Conservation (phyloP, 139 green algal species). For the Coelastrella sp. region DNA sequence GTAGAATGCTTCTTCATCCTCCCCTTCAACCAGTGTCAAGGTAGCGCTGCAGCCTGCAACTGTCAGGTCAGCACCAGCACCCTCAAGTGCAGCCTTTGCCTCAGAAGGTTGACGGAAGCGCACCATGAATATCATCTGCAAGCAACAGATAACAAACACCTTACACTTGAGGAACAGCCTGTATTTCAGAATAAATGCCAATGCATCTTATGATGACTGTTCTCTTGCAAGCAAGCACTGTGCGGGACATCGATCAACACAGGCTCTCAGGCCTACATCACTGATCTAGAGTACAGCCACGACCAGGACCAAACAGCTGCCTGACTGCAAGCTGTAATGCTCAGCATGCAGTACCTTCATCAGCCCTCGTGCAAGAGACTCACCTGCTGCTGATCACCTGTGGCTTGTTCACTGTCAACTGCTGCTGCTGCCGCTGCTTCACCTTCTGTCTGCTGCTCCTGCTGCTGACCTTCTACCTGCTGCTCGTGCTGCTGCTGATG, state of each 20-base stretch:
- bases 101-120: constrained; percentile 10
- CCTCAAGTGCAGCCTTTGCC: neutral
- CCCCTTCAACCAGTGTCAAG: constrained; percentile 67
- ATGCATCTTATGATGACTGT: neutral
- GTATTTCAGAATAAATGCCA: neutral
- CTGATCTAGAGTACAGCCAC: too few species aligned
- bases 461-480: neutral
- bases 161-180: neutral
- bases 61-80: neutral
- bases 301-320: too few species aligned
- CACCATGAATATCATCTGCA: constrained; percentile 24
- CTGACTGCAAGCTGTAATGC: too few species aligned
- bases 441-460: constrained; percentile 2
- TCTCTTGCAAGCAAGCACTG: too few species aligned
- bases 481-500: constrained; percentile 16
- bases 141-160: neutral
- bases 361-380: neutral
- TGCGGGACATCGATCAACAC: too few species aligned
- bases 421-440: neutral
- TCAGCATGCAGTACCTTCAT: neutral
- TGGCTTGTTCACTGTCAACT: neutral
- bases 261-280: too few species aligned
- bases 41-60: constrained; percentile 34
- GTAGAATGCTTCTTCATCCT: constrained; percentile 75
- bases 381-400: neutral